phyloP scores from a whole-genome alignment of 2,329 filamentous ascomycete genomes.

The Monosporascus cannonballus region DNA sequence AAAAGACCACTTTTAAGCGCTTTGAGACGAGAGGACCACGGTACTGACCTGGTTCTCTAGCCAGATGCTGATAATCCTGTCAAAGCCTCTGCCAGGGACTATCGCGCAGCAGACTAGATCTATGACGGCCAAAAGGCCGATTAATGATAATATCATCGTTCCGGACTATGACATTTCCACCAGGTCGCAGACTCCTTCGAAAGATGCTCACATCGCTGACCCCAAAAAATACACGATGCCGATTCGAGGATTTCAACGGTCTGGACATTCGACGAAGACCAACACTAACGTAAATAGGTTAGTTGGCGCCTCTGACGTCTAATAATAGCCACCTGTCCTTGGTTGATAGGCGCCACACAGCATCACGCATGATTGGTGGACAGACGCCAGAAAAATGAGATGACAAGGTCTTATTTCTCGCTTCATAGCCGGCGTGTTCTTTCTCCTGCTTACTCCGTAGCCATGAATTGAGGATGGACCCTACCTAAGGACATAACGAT shows the following conservation, averaged over 20 bases:
- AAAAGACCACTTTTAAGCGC: not conserved
- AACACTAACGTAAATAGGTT: too few relatives aligned
- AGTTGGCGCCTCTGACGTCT: too few relatives aligned
- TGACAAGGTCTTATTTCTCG: not conserved
- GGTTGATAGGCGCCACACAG: not conserved
- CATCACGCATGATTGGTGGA: not conserved
- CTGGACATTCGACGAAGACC: too few relatives aligned
- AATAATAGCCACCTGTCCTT: not conserved
- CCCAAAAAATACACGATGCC: not conserved
- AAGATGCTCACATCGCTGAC: not conserved
- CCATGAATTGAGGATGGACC: too few relatives aligned
- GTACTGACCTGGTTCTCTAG: constrained; percentile 35
- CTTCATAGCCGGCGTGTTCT: too few relatives aligned
- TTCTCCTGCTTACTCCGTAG: too few relatives aligned
- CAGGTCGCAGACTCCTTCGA: not conserved
- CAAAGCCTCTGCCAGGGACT: constrained; percentile 32
- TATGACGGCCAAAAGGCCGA: constrained; percentile 12
- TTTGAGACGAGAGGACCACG: not conserved
- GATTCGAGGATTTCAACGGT: not conserved
- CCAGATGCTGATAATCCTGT: constrained; percentile 39
- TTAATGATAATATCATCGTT: constrained; percentile 8
- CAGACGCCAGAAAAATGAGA: not conserved
- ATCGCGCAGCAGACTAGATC: constrained; percentile 15
- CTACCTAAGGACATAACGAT: too few relatives aligned
- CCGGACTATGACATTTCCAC: constrained; percentile 5